Base-by-base conservation (phyloP, 2,329 filamentous ascomycete species). In the Penicillium hesseltinei region DNA sequence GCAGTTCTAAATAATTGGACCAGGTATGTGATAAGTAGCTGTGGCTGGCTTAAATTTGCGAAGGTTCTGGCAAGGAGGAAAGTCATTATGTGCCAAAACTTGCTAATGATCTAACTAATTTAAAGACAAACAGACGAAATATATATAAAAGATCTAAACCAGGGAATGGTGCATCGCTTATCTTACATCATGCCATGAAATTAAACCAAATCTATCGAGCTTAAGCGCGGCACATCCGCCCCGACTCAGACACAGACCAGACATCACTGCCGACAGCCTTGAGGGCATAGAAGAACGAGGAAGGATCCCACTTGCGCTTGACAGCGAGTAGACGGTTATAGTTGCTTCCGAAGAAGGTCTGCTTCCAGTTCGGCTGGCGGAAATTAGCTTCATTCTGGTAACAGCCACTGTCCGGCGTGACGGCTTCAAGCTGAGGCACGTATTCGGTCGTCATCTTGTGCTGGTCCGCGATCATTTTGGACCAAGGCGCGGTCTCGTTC, bases 351-450 rank as follows among this genome's bases (percentile, higher is more conserved):
- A 75, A 80, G 62, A 78, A 80, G 1, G 70, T 70, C 31, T 71
- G 49, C 64, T 78, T 67, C 64, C 71, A 78, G 58, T 77, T 66
- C 1, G 70, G 71, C 63, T 80, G 74, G 38, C 70, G 69, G 63
- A 73, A 75, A 54, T 77, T 70, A 10, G 66, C 75, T 59, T 80
- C 78, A 52, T 79, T 80, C 56, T 77, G 60, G 59, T 81, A 80
- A 4, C 67, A 67, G 2, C 75, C 74, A 7, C 70, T 70, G 40
- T 71, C 67, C 0, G 77, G 76, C 2, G 76, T 75, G 11, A 77
- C 58, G 10, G 67, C 71, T 51, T 75, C 72, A 3, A 80, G 60
- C 46, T 70, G 65, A 5, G 77, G 75, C 8, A 77, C 67, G 15
- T 71, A 70, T 1, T 73, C 66, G n/a, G 76, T 58, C 3, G 76